Base-by-base conservation (phyloP, 495 filamentous ascomycete genomes). In the Pyrenopolyporus hunteri region DNA sequence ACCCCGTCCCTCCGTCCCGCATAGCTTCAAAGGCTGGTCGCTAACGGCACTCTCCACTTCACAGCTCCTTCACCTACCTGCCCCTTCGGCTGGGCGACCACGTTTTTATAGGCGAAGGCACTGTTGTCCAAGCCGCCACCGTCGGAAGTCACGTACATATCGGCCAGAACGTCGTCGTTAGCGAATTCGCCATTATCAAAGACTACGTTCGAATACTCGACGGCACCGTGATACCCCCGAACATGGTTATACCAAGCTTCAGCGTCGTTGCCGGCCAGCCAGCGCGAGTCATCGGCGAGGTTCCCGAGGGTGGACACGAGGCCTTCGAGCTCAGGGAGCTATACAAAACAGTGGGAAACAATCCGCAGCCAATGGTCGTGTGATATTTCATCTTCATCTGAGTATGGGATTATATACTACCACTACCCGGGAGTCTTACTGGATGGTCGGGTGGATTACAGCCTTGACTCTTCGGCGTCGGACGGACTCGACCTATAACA, bases 1-100 rank as follows among this genome's bases (percentile, higher is more conserved):
- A 17, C 44, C 4, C 1, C 26, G 43, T 0, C 14, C 9, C 11
- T 3, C 3, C 3, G 10, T 14, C 3, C 6, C 3, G 9, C 10
- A 2, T 19, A 31, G n/a, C 13, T 35, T 44, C 0, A 8, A 9
- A 16, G 3, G 9, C 10, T 37, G 4, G 16, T 22, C 28, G 46
- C 53, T 66, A 23, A 66, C 44, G 17, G 19, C 10, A 8, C 20
- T 3, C 16, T 33, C 20, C 10, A 13, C 25, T 2, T 8, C 6
- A 1, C 59, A 86, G 83, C 3, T 69, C 74, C 6, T 87, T 85
- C 63, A 88, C 85, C 3, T 93, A 89, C 76, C 89, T 89, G 64
- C 91, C 92, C 35, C 85, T 96, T 57, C 91, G 93, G 71, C 89
- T 98, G 50, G 92, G 92, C 28, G 90, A 96, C 68, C 92, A 97